Percentiles rank a stretch among this genome's conserved stretches.
phyloP scores from a whole-genome alignment of 352 stramenopile genomes.

The Pythium utonaiense region DNA sequence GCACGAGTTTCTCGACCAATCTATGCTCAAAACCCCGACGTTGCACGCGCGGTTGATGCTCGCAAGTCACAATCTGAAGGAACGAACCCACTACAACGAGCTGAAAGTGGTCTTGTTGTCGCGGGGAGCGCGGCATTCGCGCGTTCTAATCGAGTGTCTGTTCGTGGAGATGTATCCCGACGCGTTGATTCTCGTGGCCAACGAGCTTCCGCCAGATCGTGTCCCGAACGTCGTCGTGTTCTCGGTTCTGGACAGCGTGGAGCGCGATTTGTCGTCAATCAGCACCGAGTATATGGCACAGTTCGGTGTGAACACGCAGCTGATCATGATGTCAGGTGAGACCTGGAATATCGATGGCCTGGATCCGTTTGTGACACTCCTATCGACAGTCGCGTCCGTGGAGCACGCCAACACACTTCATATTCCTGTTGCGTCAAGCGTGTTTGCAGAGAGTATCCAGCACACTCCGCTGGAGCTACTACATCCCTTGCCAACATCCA shows the following conservation, averaged over 20 bases:
- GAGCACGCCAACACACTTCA: neutral
- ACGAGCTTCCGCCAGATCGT: slow-evolving; percentile 26
- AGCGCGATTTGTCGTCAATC: slow-evolving; percentile 25
- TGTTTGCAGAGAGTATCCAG: slow-evolving; percentile 33
- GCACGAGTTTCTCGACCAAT: neutral
- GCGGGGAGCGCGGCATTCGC: neutral
- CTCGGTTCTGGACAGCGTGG: slow-evolving; percentile 39
- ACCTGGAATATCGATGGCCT: too few relatives aligned
- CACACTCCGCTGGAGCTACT: slow-evolving; percentile 27
- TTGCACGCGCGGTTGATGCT: neutral
- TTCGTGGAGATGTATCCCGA: slow-evolving; percentile 24
- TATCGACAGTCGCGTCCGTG: too few relatives aligned
- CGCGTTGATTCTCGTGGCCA: too few relatives aligned
- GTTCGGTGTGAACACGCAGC: too few relatives aligned
- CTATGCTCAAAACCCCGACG: neutral
- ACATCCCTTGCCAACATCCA: too few relatives aligned
- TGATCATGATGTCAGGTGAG: too few relatives aligned
- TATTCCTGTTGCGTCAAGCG: slow-evolving; percentile 34
- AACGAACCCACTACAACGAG: too few relatives aligned
- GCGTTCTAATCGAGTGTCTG: slow-evolving; percentile 31
- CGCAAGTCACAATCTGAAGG: slow-evolving; percentile 20
- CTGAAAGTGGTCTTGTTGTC: too few relatives aligned
- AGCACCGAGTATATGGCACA: too few relatives aligned
- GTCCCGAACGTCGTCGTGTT: too few relatives aligned
- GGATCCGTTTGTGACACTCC: too few relatives aligned